Evolutionary conservation across 2,329 filamentous ascomycete species (phyloP).

Genomic region (Fusarium longipes): DNA sequence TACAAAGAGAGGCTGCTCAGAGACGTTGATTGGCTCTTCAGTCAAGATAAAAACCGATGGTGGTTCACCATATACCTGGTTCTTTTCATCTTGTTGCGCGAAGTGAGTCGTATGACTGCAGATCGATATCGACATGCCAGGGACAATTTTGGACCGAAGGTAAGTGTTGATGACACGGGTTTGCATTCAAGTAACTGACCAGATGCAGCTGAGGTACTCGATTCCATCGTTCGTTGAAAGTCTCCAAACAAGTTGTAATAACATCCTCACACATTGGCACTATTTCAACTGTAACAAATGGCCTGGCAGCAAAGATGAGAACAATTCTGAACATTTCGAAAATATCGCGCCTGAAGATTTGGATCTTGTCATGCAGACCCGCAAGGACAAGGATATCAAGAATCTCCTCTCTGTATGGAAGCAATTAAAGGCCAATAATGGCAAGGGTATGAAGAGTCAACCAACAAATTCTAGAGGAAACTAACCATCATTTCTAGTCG

Average conservation of each 20-base stretch:
- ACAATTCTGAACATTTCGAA: slow-evolving; percentile 46
- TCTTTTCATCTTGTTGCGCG: slow-evolving; percentile 57
- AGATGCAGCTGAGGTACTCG: slow-evolving; percentile 53
- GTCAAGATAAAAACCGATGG: slow-evolving; percentile 47
- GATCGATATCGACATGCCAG: slow-evolving; percentile 58
- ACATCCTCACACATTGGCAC: slow-evolving; percentile 62
- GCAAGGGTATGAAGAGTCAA: slow-evolving; percentile 20
- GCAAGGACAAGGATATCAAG: slow-evolving; percentile 35
- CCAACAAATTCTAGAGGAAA: background rate
- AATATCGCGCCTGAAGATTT: slow-evolving; percentile 49
- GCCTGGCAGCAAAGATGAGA: slow-evolving; percentile 36
- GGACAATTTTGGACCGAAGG: slow-evolving; percentile 50
- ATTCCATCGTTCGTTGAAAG: slow-evolving; percentile 56
- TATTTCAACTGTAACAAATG: slow-evolving; percentile 57
- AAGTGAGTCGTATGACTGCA: slow-evolving; percentile 54
- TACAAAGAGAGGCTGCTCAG: slow-evolving; percentile 51
- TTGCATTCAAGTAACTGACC: slow-evolving; percentile 34
- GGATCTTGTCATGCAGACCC: slow-evolving; percentile 49
- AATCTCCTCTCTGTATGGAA: slow-evolving; percentile 45
- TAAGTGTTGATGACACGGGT: background rate
- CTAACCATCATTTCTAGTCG: slow-evolving; percentile 22
- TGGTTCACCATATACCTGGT: slow-evolving; percentile 54
- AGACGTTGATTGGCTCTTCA: slow-evolving; percentile 52
- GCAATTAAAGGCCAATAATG: slow-evolving; percentile 41
- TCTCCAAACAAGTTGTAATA: slow-evolving; percentile 59